Evolutionary conservation across 1,284 basidiomycete species (phyloP).

Genomic region (Cutaneotrichosporon sp.): DNA sequence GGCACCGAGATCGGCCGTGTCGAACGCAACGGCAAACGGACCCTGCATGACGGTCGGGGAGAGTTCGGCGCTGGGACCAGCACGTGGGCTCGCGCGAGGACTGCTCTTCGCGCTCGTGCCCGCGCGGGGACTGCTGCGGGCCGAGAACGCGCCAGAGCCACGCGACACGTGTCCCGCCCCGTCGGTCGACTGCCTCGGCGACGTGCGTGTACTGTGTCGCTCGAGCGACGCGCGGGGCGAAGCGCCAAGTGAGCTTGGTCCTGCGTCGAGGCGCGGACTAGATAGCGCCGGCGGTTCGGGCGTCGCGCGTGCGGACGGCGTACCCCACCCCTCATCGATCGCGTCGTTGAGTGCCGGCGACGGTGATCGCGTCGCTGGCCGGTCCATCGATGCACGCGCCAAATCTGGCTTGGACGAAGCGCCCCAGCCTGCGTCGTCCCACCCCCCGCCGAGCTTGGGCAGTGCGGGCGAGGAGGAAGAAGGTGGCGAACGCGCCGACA

Average conservation of each 20-base stretch:
- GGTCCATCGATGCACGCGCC: not conserved
- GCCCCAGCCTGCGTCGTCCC: constrained; percentile 5
- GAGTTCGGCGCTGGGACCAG: not conserved
- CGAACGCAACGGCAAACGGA: not conserved
- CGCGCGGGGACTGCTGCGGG: not conserved
- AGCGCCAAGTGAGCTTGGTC: not conserved
- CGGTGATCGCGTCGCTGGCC: no score
- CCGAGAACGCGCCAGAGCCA: no score
- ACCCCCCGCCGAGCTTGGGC: not conserved
- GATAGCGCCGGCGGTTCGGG: no score
- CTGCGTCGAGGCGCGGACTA: not conserved
- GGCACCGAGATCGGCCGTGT: not conserved
- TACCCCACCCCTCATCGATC: not conserved
- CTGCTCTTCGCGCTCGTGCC: not conserved
- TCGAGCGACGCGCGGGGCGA: constrained; percentile 6
- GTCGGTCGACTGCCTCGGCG: no score
- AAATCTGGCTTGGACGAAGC: not conserved
- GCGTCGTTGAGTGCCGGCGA: no score
- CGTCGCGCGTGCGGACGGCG: not conserved
- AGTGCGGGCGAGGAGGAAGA: not conserved
- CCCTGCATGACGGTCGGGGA: no score
- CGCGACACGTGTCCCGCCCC: no score
- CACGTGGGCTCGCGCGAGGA: not conserved
- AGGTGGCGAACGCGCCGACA: not conserved
- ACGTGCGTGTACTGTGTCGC: no score